Percentiles rank a stretch among this genome's conserved stretches.
These are phyloP conservation scores for Thelonectria discophora DNA, from an alignment of 2,329 filamentous ascomycete genomes.

Conservation along the genomic window DNA sequence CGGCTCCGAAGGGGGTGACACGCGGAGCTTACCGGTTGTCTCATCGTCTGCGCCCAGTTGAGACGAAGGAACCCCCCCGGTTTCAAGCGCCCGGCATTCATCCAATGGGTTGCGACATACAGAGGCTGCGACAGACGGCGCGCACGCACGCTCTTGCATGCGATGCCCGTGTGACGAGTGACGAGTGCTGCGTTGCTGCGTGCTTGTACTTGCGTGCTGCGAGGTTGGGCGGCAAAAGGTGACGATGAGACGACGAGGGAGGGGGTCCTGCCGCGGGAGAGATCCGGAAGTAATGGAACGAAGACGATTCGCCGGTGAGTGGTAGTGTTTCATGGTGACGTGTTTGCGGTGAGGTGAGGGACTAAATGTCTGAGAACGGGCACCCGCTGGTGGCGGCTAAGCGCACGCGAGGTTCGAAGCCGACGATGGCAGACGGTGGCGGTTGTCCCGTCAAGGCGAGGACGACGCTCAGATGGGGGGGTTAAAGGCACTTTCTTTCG, in stretches of 20 bases:
- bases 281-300: conserved; percentile 20
- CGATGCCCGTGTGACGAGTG: too few species aligned
- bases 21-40: conserved; percentile 10
- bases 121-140: background rate
- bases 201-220: too few species aligned
- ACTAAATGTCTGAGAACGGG: conserved; percentile 27
- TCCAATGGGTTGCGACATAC: background rate
- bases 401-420: conserved; percentile 23
- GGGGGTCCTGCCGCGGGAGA: conserved; percentile 5
- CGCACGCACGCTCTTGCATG: too few species aligned
- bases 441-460: conserved; percentile 13
- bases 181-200: too few species aligned
- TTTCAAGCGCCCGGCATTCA: background rate
- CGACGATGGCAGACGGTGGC: conserved; percentile 16
- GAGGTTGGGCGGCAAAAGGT: conserved; percentile 11
- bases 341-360: conserved; percentile 32
- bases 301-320: conserved; percentile 32
- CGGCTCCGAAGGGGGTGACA: conserved; percentile 3
- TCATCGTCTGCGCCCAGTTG: conserved; percentile 8
- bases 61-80: conserved; percentile 8
- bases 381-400: conserved; percentile 17
- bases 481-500: conserved; percentile 6
- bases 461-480: conserved; percentile 17
- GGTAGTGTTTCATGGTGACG: conserved; percentile 39
- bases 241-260: background rate